phyloP scores from a whole-genome alignment of 345 rosid genomes.

The Brassica cretica region DNA sequence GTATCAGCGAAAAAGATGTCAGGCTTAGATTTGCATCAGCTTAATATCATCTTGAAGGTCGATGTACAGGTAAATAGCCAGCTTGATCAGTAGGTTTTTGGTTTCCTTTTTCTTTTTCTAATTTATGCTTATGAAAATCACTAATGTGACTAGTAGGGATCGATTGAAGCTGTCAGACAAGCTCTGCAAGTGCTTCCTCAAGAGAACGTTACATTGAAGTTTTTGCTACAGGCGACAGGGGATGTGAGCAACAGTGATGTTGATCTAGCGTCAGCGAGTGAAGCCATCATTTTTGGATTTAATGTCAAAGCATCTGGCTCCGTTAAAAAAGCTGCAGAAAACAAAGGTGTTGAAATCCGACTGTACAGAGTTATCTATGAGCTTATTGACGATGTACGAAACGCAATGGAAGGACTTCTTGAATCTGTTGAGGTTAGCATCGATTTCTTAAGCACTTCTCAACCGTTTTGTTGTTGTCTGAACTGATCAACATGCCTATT shows the following conservation, averaged over 20 bases:
- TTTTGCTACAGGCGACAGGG: constrained; percentile 88
- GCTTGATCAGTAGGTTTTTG: constrained; percentile 6
- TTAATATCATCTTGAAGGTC: constrained; percentile 88
- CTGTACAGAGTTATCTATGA: constrained; percentile 89
- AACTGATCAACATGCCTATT: constrained; percentile 13
- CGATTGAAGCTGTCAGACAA: constrained; percentile 93
- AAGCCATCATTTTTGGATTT: constrained; percentile 85
- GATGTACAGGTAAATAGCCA: constrained; percentile 77
- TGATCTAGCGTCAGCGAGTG: constrained; percentile 90
- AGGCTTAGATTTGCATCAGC: constrained; percentile 93
- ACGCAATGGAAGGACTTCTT: constrained; percentile 98
- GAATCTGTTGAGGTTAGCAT: constrained; percentile 78
- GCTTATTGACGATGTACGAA: constrained; percentile 86
- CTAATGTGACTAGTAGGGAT: constrained; percentile 63
- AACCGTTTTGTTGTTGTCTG: constrained; percentile 6
- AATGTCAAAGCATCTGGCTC: constrained; percentile 79
- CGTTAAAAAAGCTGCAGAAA: constrained; percentile 81
- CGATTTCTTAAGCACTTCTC: constrained; percentile 9
- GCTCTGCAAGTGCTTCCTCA: constrained; percentile 92
- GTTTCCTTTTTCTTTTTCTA: constrained; percentile 9
- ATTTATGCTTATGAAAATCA: constrained; percentile 16
- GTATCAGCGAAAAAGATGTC: constrained; percentile 76
- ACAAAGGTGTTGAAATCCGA: constrained; percentile 91
- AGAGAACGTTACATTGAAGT: constrained; percentile 85
- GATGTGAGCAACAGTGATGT: constrained; percentile 87